Base-by-base conservation (phyloP, 2,329 filamentous ascomycete genomes). In the Penicillium sp. region DNA sequence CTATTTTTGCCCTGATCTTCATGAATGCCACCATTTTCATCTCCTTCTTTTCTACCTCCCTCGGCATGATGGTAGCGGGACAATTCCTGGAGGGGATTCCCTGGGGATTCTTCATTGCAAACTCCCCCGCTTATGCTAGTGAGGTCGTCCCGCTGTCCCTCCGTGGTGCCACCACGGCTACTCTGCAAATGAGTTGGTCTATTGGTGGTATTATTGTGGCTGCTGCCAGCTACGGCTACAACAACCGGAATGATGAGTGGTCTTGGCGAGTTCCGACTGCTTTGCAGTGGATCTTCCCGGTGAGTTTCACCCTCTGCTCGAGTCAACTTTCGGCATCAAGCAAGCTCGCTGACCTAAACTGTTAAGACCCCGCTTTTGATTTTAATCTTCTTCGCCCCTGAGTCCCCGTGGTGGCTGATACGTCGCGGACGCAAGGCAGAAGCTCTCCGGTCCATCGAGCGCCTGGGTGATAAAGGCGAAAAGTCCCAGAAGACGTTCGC, bases 1-100 rank as follows among this genome's bases (percentile, higher is more conserved):
- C 83, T 54, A 77, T 88, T n/a, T 43, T 64, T 43, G 84, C 76
- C 12, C 79, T 88, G 55, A 83, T 87, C 73, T 55, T 82, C 35
- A 71, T 88, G 72, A 88, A 87, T 71, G 81, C 70, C 61, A 84
- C 84, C 66, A 87, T 87, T 74, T 84, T 87, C 67, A 69, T 85
- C 62, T 86, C 84, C 66, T 87, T 84, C 75, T 87, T 85, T 64
- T 82, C 71, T 54, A 62, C 81, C 35, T 80, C 78, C 4, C 75
- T 82, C 25, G 62, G 73, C 1, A 70, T 83, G 55, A 73, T 82
- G 52, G 61, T 65, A 3, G 67, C 71, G 22, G 70, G 70, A 25
- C 70, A 73, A 63, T 63, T 66, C 1, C 58, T 73, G 28, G 69
- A 71, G 56, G 71, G 70, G 58, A 62, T 73, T 15, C 69, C 70